Evolutionary conservation across 2,329 filamentous ascomycete species (phyloP), one percentile per base, ranked within the genome.

Genomic region (Acrodontium crateriforme): DNA sequence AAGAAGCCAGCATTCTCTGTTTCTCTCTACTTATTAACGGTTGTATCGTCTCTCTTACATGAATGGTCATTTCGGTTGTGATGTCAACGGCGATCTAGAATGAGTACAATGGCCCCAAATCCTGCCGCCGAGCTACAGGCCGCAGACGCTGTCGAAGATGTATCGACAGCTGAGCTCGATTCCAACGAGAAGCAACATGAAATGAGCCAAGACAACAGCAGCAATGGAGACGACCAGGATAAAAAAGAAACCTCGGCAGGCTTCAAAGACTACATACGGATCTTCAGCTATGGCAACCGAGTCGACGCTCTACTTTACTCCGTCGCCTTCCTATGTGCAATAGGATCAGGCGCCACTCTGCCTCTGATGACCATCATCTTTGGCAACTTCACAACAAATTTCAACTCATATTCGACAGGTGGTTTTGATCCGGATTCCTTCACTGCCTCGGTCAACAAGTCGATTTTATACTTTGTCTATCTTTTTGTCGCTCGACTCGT

Each of bases 401-500:
- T 67, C 36, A 65, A 56, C 25, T 48, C 56, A 16, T 65, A 57
- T 18, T 35, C 41, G 9, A 31, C 34, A 9, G 41, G 43, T 9
- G 18, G 15, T 10, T 25, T 19, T n/a, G 25, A 18, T 14, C 25
- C 32, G 10, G 23, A 37, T n/a, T 25, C 37, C 10, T 47, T 46
- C 31, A 39, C 31, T 11, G 22, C 16, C 22, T 22, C 27, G 11
- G 36, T 47, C 24, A 39, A 47, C 26, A 23, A 33, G n/a, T 41
- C 46, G 34, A 71, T 68, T 2, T 55, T 84, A 0, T 80, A 74
- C 50, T 72, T 83, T 42, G 67, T 83, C 30, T 71, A 71, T 30
- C 58, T 84, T 5, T 84, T 83, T 49, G 52, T 83, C 21, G 76
- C 58, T 9, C 71, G 75, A 25, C 74, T 79, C 39, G 45, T 56